Base-by-base conservation (phyloP, 352 stramenopile genomes). In the Phytophthora sp. region DNA sequence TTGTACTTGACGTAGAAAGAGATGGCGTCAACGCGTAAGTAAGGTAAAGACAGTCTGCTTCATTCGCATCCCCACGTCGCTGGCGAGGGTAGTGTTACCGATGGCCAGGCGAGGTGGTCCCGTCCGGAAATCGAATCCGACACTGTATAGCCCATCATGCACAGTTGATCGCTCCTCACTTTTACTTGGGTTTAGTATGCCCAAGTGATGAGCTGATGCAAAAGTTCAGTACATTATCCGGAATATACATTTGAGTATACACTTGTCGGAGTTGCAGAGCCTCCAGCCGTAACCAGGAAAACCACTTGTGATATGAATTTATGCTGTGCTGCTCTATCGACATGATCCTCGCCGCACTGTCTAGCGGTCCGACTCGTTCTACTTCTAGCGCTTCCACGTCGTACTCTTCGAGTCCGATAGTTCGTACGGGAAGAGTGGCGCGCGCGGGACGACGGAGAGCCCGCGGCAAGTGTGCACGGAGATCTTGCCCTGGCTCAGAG, bases 361-460 rank as follows among this genome's bases (percentile, higher is more conserved):
- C 24, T 12, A 35, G 53, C 15, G 13, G 42, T 55, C 32, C 12
- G n/a, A 20, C 23, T 39, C 10, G 26, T 24, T 12, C 9, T 20
- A 18, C 41, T 32, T 49, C 54, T 82, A 91, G 34, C 72, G 77
- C 62, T 95, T 92, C 87, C 87, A 95, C 35, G 69, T 76, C 26
- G 76, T 43, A 64, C 77, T 92, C 65, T 91, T 95, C 2, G 84
- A 91, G 17, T 68, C 73, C 8, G 87, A 94, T 65, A 95, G 68
- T 58, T 95, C 87, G 53, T 79, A 94, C 13, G 87, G 87, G 54
- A 94, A 94, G 8, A 95, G 71, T 31, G 87, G 81, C 32, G 69
- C 27, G 15, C 87, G 84, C 6, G 83, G 78, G 11, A 74, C 53
- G 32, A 92, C 82, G 0, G 72, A 67, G 20, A 95, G 57, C 1